These are phyloP conservation scores for Mangifera indica DNA, from an alignment of 345 rosid genomes.

Conservation along the genomic window DNA sequence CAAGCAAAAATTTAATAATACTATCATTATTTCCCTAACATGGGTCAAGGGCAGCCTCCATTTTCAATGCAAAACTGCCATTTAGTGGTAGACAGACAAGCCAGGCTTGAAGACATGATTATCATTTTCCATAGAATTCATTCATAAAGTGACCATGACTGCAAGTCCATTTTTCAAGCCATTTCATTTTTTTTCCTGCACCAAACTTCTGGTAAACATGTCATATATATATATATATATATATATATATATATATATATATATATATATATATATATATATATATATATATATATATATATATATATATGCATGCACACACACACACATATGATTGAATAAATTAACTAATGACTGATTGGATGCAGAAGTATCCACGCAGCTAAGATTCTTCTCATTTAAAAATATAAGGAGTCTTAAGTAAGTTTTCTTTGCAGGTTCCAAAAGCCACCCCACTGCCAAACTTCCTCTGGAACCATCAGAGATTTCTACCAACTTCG, in stretches of 20 bases:
- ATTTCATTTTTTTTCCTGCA: not conserved
- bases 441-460: not conserved
- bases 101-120: conserved; percentile 2
- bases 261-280: too few relatives aligned
- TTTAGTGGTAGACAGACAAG: not conserved
- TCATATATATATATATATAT: too few relatives aligned
- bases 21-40: not conserved
- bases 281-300: too few relatives aligned
- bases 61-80: not conserved
- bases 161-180: not conserved
- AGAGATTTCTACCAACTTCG: too few relatives aligned
- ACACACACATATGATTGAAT: too few relatives aligned
- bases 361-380: too few relatives aligned
- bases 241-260: too few relatives aligned
- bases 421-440: not conserved
- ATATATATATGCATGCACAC: too few relatives aligned
- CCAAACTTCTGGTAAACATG: too few relatives aligned
- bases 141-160: too few relatives aligned
- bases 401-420: not conserved
- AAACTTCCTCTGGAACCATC: not conserved
- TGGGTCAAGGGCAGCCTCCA: not conserved
- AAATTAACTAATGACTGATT: too few relatives aligned
- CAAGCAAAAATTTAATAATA: not conserved
- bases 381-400: too few relatives aligned
- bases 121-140: not conserved